phyloP scores from a whole-genome alignment of 2,329 filamentous ascomycete species.

The Aspergillus fumigatiaffinis region DNA sequence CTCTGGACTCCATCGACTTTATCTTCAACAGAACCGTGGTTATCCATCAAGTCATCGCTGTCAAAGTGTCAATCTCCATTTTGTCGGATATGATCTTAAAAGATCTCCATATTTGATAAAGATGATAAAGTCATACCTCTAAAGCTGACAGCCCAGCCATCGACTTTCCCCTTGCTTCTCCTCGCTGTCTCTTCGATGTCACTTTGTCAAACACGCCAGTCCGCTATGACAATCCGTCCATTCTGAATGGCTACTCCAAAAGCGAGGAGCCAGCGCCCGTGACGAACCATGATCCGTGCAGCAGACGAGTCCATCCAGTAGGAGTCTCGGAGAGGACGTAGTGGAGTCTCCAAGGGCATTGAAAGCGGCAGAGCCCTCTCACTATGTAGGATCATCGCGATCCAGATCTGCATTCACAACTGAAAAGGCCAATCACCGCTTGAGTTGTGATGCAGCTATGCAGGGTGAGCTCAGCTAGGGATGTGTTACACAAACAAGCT shows the following conservation, averaged over 20 bases:
- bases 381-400: constrained; percentile 13
- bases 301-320: constrained; percentile 15
- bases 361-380: neutral
- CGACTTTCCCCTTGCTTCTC: neutral
- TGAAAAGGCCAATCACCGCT: constrained; percentile 4
- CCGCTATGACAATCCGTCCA: constrained; percentile 9
- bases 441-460: neutral
- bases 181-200: neutral
- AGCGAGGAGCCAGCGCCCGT: constrained; percentile 11
- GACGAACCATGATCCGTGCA: constrained; percentile 22
- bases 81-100: too few relatives aligned
- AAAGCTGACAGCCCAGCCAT: neutral
- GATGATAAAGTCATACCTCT: neutral
- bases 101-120: too few relatives aligned
- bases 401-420: constrained; percentile 13
- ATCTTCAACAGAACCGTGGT: neutral
- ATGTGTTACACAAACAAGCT: neutral
- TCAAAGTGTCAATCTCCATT: too few relatives aligned
- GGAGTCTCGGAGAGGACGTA: constrained; percentile 1
- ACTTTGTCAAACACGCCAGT: neutral
- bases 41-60: neutral
- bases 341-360: neutral
- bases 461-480: constrained; percentile 3
- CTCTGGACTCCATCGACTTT: neutral
- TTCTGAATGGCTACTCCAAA: constrained; percentile 7